These are phyloP conservation scores for Paspalum vaginatum DNA, from an alignment of 176 grass and related monocot species.

Conservation along the genomic window DNA sequence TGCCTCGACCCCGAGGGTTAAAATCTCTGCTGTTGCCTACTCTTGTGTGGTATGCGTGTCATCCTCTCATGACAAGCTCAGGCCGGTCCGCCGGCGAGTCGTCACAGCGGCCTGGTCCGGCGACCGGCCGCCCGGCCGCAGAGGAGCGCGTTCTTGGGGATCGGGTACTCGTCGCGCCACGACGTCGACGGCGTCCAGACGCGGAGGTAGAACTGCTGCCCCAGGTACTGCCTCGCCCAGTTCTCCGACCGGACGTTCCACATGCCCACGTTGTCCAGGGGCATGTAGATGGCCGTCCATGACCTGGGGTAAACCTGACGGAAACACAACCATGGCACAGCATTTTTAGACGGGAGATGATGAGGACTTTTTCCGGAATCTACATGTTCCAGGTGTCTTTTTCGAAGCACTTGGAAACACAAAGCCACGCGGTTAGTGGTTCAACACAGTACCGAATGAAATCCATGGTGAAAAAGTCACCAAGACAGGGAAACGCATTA, in stretches of 20 bases:
- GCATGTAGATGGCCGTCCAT: slow-evolving; percentile 92
- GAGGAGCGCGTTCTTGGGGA: slow-evolving; percentile 92
- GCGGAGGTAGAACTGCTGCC: slow-evolving; percentile 92
- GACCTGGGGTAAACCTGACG: slow-evolving; percentile 84
- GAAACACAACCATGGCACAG: not conserved
- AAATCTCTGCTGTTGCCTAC: slow-evolving; percentile 8
- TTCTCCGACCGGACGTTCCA: slow-evolving; percentile 83
- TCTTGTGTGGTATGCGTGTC: slow-evolving; percentile 22
- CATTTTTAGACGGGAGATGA: too few relatives aligned
- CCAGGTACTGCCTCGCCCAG: slow-evolving; percentile 87
- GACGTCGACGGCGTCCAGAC: slow-evolving; percentile 82
- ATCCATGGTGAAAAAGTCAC: not conserved
- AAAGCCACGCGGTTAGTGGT: not conserved
- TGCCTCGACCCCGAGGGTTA: slow-evolving; percentile 9
- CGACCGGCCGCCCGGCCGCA: slow-evolving; percentile 75
- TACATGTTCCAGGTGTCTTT: not conserved
- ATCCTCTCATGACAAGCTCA: slow-evolving; percentile 70
- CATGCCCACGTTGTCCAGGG: slow-evolving; percentile 91
- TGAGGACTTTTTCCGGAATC: too few relatives aligned
- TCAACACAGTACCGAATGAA: not conserved
- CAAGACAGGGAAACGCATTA: not conserved
- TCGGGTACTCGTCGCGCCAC: slow-evolving; percentile 74
- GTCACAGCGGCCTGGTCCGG: slow-evolving; percentile 68
- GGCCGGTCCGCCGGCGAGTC: not conserved
- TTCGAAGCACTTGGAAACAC: not conserved